Percentiles rank a stretch among this genome's conserved stretches.
Conservation (phyloP, 148 eudicot genomes). For the Linanthus parryae region DNA sequence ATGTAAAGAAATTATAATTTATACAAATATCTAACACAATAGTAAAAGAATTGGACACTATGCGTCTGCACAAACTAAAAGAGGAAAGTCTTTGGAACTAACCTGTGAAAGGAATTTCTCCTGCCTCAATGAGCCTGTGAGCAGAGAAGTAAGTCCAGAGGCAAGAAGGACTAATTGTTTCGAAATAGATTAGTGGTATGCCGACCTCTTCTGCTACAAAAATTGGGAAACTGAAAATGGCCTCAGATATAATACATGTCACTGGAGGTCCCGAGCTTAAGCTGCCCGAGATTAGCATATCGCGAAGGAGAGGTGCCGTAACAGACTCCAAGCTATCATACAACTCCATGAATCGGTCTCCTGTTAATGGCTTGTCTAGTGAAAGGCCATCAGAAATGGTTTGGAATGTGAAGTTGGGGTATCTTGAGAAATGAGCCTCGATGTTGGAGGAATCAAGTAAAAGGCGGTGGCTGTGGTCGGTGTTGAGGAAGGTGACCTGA, state of each 20-base stretch:
- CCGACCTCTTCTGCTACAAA: conserved; percentile 13
- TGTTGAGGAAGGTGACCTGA: conserved; percentile 25
- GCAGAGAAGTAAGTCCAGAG: conserved; percentile 5
- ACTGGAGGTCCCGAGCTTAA: conserved; percentile 9
- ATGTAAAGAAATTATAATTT: no score
- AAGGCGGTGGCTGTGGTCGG: conserved; percentile 18
- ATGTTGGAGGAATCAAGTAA: no score
- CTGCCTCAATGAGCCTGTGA: background rate
- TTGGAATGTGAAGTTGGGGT: conserved; percentile 15
- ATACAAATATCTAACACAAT: no score
- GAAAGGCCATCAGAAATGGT: conserved; percentile 33
- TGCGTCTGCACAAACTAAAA: no score
- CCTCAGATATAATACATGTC: conserved; percentile 29
- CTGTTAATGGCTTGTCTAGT: conserved; percentile 16
- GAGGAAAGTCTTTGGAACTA: no score
- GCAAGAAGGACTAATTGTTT: conserved; percentile 7
- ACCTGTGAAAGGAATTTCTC: conserved; percentile 14
- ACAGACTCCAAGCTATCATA: conserved; percentile 6
- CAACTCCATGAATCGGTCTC: conserved; percentile 11
- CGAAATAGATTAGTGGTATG: conserved; percentile 9
- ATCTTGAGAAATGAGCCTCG: conserved; percentile 9
- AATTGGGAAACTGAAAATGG: conserved; percentile 13
- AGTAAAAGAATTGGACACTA: no score
- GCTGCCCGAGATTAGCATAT: conserved; percentile 14
- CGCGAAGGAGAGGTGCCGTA: conserved; percentile 15